Percentiles rank a stretch among this genome's conserved stretches.
phyloP scores from a whole-genome alignment of 306 rosid genomes.

The peach (Prunus persica) region DNA sequence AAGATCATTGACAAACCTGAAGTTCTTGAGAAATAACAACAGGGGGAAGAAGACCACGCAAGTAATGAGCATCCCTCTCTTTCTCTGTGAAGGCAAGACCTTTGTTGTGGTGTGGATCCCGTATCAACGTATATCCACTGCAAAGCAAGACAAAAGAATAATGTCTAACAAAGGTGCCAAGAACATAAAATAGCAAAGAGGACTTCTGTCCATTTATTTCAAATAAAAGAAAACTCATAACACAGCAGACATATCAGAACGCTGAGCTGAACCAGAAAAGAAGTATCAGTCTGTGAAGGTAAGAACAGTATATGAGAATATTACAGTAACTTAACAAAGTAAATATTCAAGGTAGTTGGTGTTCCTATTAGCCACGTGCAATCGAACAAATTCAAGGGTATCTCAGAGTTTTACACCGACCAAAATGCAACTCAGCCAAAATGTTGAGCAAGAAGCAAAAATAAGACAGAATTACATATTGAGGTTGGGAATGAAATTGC shows the following conservation, averaged over 20 bases:
- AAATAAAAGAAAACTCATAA: not conserved
- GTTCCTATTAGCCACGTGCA: not conserved
- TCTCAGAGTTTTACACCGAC: not conserved
- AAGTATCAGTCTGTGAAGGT: not conserved
- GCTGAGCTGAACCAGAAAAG: not conserved
- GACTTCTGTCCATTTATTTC: not conserved
- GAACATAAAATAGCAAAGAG: slow-evolving; percentile 1
- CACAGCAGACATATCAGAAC: not conserved
- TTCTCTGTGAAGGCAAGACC: slow-evolving; percentile 87
- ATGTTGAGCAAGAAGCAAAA: not conserved
- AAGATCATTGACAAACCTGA: slow-evolving; percentile 57
- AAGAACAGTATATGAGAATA: not conserved
- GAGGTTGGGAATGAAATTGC: not conserved
- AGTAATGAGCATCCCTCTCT: slow-evolving; percentile 93
- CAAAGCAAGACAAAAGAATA: slow-evolving; percentile 15
- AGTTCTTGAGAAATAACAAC: slow-evolving; percentile 61
- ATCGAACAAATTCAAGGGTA: not conserved
- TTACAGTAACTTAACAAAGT: not conserved
- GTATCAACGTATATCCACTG: slow-evolving; percentile 83
- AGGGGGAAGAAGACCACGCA: slow-evolving; percentile 96
- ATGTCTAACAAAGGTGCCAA: slow-evolving; percentile 1
- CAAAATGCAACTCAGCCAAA: not conserved
- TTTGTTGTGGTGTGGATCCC: slow-evolving; percentile 91
- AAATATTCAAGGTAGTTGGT: not conserved
- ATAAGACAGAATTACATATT: not conserved